These are phyloP conservation scores for Coffea canephora DNA, from an alignment of 257 asterid genomes.

Conservation along the genomic window DNA sequence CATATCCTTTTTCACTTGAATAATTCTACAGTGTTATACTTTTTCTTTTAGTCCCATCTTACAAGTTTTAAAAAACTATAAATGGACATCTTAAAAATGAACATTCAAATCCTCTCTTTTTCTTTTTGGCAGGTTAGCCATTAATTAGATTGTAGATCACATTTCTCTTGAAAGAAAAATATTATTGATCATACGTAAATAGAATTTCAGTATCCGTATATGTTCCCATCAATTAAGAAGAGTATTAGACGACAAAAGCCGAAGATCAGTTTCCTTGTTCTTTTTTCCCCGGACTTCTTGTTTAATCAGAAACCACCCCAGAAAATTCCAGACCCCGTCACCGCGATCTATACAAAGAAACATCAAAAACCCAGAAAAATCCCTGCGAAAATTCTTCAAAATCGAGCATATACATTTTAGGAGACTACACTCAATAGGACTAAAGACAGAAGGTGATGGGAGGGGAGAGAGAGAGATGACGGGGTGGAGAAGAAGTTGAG, in stretches of 20 bases:
- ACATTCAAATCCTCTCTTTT: too few species aligned
- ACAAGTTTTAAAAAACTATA: too few species aligned
- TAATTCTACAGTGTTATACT: too few species aligned
- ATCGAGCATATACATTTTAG: neutral
- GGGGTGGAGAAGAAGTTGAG: constrained; percentile 40
- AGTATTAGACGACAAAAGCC: neutral
- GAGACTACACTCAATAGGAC: neutral
- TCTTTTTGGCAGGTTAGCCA: too few species aligned
- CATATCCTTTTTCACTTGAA: too few species aligned
- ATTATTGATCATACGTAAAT: too few species aligned
- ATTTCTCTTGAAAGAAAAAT: neutral
- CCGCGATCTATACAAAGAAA: constrained; percentile 9
- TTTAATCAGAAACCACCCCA: constrained; percentile 1
- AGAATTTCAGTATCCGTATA: too few species aligned
- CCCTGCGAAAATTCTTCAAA: constrained; percentile 16
- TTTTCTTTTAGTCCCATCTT: too few species aligned
- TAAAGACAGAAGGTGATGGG: neutral
- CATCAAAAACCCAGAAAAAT: neutral
- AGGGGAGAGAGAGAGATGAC: constrained; percentile 29
- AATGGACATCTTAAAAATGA: too few species aligned
- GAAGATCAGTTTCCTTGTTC: neutral
- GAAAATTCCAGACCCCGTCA: neutral
- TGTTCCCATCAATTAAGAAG: neutral
- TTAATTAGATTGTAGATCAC: neutral
- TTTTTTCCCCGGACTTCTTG: neutral